A percentile compares a stretch with the other conserved stretches of the same genome.
Conservation (phyloP, 2,329 filamentous ascomycete species). For the Phyllosticta paracitricarpa region DNA sequence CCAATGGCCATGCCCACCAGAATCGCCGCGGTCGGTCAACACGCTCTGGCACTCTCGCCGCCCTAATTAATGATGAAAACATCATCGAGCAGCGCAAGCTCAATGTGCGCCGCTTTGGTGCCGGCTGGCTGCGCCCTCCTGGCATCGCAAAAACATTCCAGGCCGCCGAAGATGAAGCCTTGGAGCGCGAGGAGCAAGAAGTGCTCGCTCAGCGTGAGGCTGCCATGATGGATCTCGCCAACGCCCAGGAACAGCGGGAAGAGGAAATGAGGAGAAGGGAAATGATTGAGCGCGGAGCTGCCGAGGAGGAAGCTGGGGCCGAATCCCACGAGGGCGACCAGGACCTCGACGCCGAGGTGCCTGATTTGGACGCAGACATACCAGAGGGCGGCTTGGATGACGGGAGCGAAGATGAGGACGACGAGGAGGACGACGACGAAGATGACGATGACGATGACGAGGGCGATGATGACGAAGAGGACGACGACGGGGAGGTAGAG, state of each 20-base stretch:
- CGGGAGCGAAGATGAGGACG: slow-evolving; percentile 31
- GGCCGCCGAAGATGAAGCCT: slow-evolving; percentile 78
- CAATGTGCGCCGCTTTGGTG: slow-evolving; percentile 79
- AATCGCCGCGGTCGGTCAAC: slow-evolving; percentile 24
- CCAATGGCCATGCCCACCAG: slow-evolving; percentile 15
- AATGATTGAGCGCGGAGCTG: slow-evolving; percentile 25
- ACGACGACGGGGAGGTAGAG: slow-evolving; percentile 12
- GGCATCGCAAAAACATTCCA: slow-evolving; percentile 83
- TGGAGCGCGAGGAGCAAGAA: slow-evolving; percentile 78
- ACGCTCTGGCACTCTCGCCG: slow-evolving; percentile 53
- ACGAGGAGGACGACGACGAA: slow-evolving; percentile 15
- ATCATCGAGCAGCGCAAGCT: slow-evolving; percentile 65
- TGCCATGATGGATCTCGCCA: slow-evolving; percentile 61
- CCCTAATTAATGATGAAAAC: slow-evolving; percentile 67
- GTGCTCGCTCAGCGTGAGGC: slow-evolving; percentile 62
- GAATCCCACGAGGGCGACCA: slow-evolving; percentile 30
- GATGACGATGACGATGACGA: slow-evolving; percentile 21
- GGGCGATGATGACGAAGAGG: slow-evolving; percentile 33
- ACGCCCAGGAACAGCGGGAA: slow-evolving; percentile 49
- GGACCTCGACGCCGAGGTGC: slow-evolving; percentile 35
- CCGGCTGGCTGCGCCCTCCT: slow-evolving; percentile 80
- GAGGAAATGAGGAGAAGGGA: slow-evolving; percentile 17
- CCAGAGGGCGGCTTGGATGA: slow-evolving; percentile 6
- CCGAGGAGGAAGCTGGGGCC: slow-evolving; percentile 30
- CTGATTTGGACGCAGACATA: slow-evolving; percentile 40